These are phyloP conservation scores for Lojkania enalia DNA, from an alignment of 2,329 filamentous ascomycete species.

Conservation along the genomic window DNA sequence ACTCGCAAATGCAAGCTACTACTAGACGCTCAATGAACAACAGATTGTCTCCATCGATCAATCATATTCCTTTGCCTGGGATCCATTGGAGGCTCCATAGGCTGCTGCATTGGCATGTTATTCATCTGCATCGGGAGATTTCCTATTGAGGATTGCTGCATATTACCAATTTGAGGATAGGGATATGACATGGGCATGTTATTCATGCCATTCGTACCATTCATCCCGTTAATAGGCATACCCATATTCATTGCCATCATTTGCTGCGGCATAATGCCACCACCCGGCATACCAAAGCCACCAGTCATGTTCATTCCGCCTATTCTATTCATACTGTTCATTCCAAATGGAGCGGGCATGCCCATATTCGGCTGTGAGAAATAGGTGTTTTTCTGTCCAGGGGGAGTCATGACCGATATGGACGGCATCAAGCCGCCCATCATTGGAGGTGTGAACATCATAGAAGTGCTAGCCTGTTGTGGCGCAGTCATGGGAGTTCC, in stretches of 20 bases:
- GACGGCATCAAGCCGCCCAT: slow-evolving; percentile 14
- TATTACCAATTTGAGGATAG: slow-evolving; percentile 18
- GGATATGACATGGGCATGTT: slow-evolving; percentile 19
- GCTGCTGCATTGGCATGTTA: slow-evolving; percentile 21
- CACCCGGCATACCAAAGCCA: slow-evolving; percentile 14
- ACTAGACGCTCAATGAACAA: slow-evolving; percentile 3
- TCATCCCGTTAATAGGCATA: slow-evolving; percentile 10
- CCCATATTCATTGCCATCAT: slow-evolving; percentile 21
- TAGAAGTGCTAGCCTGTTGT: slow-evolving; percentile 8
- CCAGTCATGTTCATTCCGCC: slow-evolving; percentile 23
- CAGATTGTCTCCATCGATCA: slow-evolving; percentile 58
- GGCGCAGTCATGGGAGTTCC: slow-evolving; percentile 15
- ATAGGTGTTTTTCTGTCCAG: slow-evolving; percentile 17
- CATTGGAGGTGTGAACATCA: slow-evolving; percentile 18
- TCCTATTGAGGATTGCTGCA: slow-evolving; percentile 19
- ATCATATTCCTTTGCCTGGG: slow-evolving; percentile 59
- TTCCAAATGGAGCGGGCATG: slow-evolving; percentile 8
- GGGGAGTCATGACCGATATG: slow-evolving; percentile 18
- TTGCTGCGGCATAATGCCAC: slow-evolving; percentile 19
- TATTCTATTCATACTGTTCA: slow-evolving; percentile 15
- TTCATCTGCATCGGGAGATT: slow-evolving; percentile 22
- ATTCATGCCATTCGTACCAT: slow-evolving; percentile 10
- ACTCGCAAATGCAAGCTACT: neutral
- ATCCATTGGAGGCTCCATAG: slow-evolving; percentile 45
- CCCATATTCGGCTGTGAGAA: slow-evolving; percentile 23